A percentile compares a stretch with the other conserved stretches of the same genome.
Evolutionary conservation across 768 basidiomycete species (phyloP).

Genomic region (Termitomyces sp.): DNA sequence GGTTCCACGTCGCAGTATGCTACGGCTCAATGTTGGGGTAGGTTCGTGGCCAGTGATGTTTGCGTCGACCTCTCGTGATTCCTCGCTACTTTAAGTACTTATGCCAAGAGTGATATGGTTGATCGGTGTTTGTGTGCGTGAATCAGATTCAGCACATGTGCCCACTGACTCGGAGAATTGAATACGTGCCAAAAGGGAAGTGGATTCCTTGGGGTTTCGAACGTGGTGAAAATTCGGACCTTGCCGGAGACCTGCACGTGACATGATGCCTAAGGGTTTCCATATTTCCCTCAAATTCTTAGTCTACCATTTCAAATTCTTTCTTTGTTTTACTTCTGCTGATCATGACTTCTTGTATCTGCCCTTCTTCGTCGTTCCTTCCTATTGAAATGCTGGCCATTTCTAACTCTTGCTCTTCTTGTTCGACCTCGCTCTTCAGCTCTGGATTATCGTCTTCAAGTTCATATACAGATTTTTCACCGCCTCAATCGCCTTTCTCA

Average conservation of each 20-base stretch:
- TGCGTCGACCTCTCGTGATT: no score
- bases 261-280: not conserved
- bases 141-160: no score
- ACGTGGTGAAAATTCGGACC: no score
- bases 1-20: no score
- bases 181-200: no score
- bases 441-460: slow-evolving; percentile 8
- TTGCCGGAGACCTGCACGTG: not conserved
- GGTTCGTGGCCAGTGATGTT: no score
- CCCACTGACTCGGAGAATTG: no score
- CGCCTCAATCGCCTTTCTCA: slow-evolving; percentile 6
- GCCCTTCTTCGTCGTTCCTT: not conserved
- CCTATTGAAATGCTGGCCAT: slow-evolving; percentile 12
- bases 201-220: no score
- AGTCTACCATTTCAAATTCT: not conserved
- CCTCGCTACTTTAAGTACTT: no score
- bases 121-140: no score
- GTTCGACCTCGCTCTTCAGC: slow-evolving; percentile 9
- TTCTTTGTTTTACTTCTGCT: not conserved
- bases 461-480: slow-evolving; percentile 13
- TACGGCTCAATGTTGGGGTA: no score
- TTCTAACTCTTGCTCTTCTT: slow-evolving; percentile 12
- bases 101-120: no score
- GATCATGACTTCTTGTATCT: slow-evolving; percentile 3
- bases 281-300: not conserved